Percentiles rank a stretch among this genome's conserved stretches.
Conservation (phyloP, 805 yeast species). For the Torulaspora gathmanii region DNA sequence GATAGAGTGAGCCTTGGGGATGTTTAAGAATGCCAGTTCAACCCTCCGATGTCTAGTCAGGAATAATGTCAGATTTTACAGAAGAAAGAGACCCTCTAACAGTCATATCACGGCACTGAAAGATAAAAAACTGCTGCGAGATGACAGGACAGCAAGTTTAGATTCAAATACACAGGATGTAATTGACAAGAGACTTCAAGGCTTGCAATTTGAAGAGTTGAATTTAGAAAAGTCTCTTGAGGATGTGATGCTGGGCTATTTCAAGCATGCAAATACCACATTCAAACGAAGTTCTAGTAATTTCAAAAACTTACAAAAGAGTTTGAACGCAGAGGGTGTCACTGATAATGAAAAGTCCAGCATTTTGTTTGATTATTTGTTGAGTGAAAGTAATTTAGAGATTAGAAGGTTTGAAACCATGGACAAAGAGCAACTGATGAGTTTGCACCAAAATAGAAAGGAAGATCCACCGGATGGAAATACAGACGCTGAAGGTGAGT, state of each 20-base stretch:
- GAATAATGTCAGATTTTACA: constrained; percentile 13
- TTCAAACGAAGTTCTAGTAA: constrained; percentile 25
- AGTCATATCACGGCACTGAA: constrained; percentile 16
- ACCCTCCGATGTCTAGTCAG: constrained; percentile 3
- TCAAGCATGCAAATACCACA: constrained; percentile 22
- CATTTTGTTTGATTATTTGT: constrained; percentile 19
- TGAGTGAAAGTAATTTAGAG: constrained; percentile 26
- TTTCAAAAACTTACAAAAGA: constrained; percentile 15
- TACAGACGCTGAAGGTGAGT: constrained; percentile 11
- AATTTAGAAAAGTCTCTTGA: constrained; percentile 12
- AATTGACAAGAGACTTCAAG: constrained; percentile 12
- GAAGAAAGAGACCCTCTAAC: constrained; percentile 10
- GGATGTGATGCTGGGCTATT: constrained; percentile 23
- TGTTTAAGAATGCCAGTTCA: constrained; percentile 4
- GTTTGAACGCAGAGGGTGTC: constrained; percentile 3
- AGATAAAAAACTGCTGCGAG: constrained; percentile 5
- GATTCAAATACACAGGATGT: constrained; percentile 10
- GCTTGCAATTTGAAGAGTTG: constrained; percentile 17
- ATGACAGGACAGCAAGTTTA: constrained; percentile 8
- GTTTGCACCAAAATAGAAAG: constrained; percentile 2
- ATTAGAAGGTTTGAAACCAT: constrained; percentile 17
- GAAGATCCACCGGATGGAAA: constrained; percentile 8
- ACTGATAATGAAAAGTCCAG: constrained; percentile 11
- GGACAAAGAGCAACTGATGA: constrained; percentile 5
- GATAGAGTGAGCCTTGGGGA: background rate